Conservation (phyloP, 371 early-diverging fungal genomes). For the Actinomortierella ambigua region DNA sequence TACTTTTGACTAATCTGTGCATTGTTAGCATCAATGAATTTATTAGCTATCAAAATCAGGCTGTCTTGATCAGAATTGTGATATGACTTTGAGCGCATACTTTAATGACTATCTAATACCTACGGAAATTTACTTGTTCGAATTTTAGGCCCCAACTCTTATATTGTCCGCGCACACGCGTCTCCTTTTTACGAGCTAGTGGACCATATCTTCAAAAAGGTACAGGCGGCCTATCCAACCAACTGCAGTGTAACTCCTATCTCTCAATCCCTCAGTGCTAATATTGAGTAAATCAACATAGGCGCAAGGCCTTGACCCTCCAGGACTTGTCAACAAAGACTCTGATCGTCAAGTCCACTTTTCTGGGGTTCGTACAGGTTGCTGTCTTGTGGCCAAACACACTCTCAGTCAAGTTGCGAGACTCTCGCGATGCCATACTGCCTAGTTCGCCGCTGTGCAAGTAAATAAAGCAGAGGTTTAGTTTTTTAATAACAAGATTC, state of each 20-base stretch:
- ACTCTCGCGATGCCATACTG: background rate
- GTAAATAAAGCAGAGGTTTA: background rate
- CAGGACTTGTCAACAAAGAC: background rate
- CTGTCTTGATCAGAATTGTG: constrained; percentile 9
- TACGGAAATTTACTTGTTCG: background rate
- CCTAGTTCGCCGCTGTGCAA: background rate
- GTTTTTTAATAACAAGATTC: background rate
- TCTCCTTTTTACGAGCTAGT: constrained; percentile 17
- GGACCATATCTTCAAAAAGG: constrained; percentile 13
- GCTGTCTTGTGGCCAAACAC: constrained; percentile 2
- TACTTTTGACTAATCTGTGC: constrained; percentile 7
- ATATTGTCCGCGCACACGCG: constrained; percentile 8
- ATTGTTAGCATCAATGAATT: constrained; percentile 8
- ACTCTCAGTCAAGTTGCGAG: constrained; percentile 1
- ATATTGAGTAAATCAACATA: too few species aligned
- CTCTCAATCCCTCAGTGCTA: too few species aligned
- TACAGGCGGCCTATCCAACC: constrained; percentile 6
- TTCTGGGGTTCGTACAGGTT: background rate
- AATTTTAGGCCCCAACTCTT: constrained; percentile 3
- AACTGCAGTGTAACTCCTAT: background rate
- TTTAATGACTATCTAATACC: background rate
- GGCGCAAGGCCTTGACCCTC: too few species aligned
- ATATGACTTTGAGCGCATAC: constrained; percentile 9
- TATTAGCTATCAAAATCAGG: constrained; percentile 2
- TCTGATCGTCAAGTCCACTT: background rate